Evolutionary conservation across 1,284 basidiomycete genomes (phyloP).

Genomic region (Leccinum subspadiceum): DNA sequence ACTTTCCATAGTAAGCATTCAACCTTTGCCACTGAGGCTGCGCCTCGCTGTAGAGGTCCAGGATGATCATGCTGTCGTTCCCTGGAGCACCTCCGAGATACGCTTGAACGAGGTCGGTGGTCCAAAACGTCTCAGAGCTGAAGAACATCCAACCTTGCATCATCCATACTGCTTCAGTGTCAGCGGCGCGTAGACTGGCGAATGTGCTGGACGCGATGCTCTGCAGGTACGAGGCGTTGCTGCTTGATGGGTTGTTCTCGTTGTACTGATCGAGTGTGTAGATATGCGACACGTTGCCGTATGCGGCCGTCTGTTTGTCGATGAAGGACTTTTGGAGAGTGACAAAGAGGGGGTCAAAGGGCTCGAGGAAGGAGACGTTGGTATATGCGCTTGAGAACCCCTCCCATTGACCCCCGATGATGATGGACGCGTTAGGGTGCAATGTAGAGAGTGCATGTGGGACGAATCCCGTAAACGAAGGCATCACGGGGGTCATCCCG

Average conservation of each 20-base stretch:
- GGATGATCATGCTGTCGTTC: not conserved
- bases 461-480: constrained; percentile 45
- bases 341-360: constrained; percentile 30
- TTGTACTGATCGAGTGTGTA: constrained; percentile 50
- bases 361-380: constrained; percentile 42
- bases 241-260: constrained; percentile 41
- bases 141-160: constrained; percentile 44
- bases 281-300: constrained; percentile 41
- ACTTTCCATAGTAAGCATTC: constrained; percentile 36
- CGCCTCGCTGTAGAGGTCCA: not conserved
- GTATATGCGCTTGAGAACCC: constrained; percentile 36
- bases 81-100: constrained; percentile 31
- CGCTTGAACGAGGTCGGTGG: constrained; percentile 37
- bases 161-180: constrained; percentile 14
- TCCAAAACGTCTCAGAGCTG: constrained; percentile 38
- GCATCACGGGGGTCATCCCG: constrained; percentile 45
- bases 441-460: constrained; percentile 34
- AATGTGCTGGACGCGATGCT: constrained; percentile 32
- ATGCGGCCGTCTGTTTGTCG: constrained; percentile 39
- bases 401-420: constrained; percentile 37
- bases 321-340: constrained; percentile 37
- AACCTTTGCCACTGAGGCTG: constrained; percentile 40
- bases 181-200: constrained; percentile 37
- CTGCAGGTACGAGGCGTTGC: constrained; percentile 34
- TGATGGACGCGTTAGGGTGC: constrained; percentile 40